Evolutionary conservation across 176 grass and related monocot species (phyloP).

Genomic region (Puya raimondii): DNA sequence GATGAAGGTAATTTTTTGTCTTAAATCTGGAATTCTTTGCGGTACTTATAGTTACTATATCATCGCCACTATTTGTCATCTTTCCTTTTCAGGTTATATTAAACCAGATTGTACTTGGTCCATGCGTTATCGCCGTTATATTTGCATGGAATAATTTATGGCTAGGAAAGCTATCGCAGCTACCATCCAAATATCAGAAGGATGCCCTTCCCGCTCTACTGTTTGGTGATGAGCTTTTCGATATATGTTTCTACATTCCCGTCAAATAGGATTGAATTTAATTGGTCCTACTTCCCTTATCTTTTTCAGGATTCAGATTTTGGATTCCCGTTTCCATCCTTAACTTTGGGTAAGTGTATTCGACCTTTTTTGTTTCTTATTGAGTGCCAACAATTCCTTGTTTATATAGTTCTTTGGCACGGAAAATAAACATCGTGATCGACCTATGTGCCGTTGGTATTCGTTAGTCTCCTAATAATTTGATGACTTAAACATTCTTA

Average conservation of each 20-base stretch:
- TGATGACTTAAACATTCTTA: too few species aligned
- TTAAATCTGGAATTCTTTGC: neutral
- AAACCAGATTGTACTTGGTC: constrained; percentile 88
- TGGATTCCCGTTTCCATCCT: constrained; percentile 88
- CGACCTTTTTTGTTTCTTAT: constrained; percentile 11
- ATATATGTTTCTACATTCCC: neutral
- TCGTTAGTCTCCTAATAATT: too few species aligned
- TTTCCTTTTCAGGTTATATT: constrained; percentile 61
- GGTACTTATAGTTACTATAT: neutral
- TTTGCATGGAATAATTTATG: constrained; percentile 99
- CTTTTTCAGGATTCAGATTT: constrained; percentile 77
- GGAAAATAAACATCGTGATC: neutral
- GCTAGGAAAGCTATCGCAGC: constrained; percentile 71
- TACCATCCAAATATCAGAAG: constrained; percentile 80
- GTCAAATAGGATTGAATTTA: constrained; percentile 7
- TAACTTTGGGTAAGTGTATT: constrained; percentile 66
- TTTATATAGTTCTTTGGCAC: neutral
- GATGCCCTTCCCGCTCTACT: constrained; percentile 92
- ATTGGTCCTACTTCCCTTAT: constrained; percentile 15
- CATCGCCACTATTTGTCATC: neutral
- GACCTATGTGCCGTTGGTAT: neutral
- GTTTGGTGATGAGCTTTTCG: constrained; percentile 40
- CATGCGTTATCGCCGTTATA: constrained; percentile 86
- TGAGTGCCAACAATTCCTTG: neutral
- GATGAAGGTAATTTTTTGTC: constrained; percentile 49